Percentiles rank a stretch among this genome's conserved stretches.
These are phyloP conservation scores for Inga leiocalycina DNA, from an alignment of 306 rosid species.

Conservation along the genomic window DNA sequence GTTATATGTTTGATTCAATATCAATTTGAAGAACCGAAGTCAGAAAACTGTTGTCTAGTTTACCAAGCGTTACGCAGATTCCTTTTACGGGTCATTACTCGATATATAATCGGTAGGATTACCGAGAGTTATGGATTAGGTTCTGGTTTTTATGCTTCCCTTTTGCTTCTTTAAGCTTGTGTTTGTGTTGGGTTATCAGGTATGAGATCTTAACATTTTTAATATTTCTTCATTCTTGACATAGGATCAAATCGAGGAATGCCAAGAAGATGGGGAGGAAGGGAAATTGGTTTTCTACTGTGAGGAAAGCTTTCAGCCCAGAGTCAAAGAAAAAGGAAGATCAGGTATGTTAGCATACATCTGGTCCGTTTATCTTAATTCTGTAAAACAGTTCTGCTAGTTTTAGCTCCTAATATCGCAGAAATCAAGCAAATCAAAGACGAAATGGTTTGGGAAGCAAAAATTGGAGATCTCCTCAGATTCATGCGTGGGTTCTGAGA, in stretches of 20 bases:
- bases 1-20: slow-evolving; percentile 20
- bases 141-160: background rate
- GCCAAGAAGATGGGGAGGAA: slow-evolving; percentile 91
- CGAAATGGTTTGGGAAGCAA: slow-evolving; percentile 98
- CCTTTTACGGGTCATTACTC: slow-evolving; percentile 18
- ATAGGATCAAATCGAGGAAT: slow-evolving; percentile 64
- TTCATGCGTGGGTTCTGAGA: slow-evolving; percentile 46
- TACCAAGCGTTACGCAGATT: slow-evolving; percentile 13
- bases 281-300: slow-evolving; percentile 91
- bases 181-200: slow-evolving; percentile 25
- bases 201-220: slow-evolving; percentile 37
- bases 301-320: slow-evolving; percentile 97
- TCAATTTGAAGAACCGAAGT: background rate
- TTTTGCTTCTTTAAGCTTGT: background rate
- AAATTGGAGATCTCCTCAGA: slow-evolving; percentile 55
- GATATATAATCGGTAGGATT: slow-evolving; percentile 20
- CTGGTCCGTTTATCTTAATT: background rate
- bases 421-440: slow-evolving; percentile 75
- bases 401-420: slow-evolving; percentile 31
- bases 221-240: background rate
- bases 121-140: slow-evolving; percentile 24
- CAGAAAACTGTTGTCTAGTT: slow-evolving; percentile 11
- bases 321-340: slow-evolving; percentile 73
- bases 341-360: slow-evolving; percentile 50
- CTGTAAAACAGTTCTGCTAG: slow-evolving; percentile 26